These are phyloP conservation scores for Fusarium devonianum DNA, from an alignment of 2,329 filamentous ascomycete genomes.

Conservation along the genomic window DNA sequence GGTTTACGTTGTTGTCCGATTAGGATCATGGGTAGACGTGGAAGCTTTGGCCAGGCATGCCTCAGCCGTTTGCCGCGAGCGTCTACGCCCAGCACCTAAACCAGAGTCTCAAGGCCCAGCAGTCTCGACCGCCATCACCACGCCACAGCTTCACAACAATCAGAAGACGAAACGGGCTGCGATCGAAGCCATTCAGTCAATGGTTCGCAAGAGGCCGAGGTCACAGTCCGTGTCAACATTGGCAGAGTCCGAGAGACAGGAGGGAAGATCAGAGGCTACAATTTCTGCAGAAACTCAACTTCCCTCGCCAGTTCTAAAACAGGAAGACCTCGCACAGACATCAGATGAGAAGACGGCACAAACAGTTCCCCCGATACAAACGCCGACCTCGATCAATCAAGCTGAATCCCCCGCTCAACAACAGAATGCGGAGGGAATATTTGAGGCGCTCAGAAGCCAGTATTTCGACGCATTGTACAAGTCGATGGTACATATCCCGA, in stretches of 20 bases:
- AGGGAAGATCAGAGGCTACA: slow-evolving; percentile 25
- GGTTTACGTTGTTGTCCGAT: slow-evolving; percentile 72
- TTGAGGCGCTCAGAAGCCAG: slow-evolving; percentile 64
- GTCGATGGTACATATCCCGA: slow-evolving; percentile 67
- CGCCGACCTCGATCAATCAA: slow-evolving; percentile 6
- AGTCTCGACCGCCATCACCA: slow-evolving; percentile 46
- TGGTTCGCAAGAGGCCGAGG: slow-evolving; percentile 61
- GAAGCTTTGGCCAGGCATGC: slow-evolving; percentile 59
- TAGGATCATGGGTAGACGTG: slow-evolving; percentile 72
- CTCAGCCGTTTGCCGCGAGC: slow-evolving; percentile 48
- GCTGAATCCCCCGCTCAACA: slow-evolving; percentile 37
- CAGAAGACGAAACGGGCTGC: slow-evolving; percentile 64
- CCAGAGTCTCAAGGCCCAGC: slow-evolving; percentile 25
- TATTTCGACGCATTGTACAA: slow-evolving; percentile 69
- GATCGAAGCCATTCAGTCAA: slow-evolving; percentile 69
- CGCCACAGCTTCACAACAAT: slow-evolving; percentile 56
- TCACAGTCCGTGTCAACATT: slow-evolving; percentile 53
- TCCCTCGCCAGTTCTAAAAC: slow-evolving; percentile 29
- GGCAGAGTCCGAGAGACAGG: slow-evolving; percentile 37
- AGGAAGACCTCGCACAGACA: slow-evolving; percentile 21
- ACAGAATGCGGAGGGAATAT: slow-evolving; percentile 59
- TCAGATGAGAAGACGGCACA: slow-evolving; percentile 1
- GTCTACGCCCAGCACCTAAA: slow-evolving; percentile 35
- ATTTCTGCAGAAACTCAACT: slow-evolving; percentile 26
- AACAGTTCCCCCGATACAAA: background rate